Evolutionary conservation across 805 yeast genomes (phyloP).

Genomic region (Pichia nanzhaoensis): DNA sequence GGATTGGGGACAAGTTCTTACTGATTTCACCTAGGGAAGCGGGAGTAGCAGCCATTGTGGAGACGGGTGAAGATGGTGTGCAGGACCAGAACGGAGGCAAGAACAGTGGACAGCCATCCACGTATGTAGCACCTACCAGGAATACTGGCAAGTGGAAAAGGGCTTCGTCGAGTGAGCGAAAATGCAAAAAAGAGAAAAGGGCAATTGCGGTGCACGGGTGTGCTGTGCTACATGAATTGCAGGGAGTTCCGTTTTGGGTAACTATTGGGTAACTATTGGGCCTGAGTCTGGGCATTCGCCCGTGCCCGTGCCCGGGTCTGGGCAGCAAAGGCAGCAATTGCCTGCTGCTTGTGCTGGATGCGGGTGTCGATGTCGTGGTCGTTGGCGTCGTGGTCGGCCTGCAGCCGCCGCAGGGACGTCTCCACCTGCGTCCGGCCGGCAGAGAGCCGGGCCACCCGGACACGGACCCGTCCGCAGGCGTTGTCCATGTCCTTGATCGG

Average conservation of each 20-base stretch:
- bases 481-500: conserved; percentile 39
- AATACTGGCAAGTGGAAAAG: too few relatives aligned
- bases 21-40: conserved; percentile 47
- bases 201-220: too few relatives aligned
- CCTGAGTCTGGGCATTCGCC: too few relatives aligned
- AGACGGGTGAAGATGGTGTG: neutral
- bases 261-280: too few relatives aligned
- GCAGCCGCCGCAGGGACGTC: conserved; percentile 24
- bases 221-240: too few relatives aligned
- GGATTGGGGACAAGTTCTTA: conserved; percentile 48
- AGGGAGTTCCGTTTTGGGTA: too few relatives aligned
- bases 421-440: conserved; percentile 36
- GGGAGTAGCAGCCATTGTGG: conserved; percentile 26
- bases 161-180: too few relatives aligned
- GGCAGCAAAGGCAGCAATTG: neutral
- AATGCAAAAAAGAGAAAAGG: too few relatives aligned
- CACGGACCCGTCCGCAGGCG: conserved; percentile 40
- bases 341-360: conserved; percentile 10
- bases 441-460: conserved; percentile 33
- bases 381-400: conserved; percentile 23
- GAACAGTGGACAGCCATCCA: too few relatives aligned
- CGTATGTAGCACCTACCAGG: too few relatives aligned
- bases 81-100: neutral
- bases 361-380: neutral
- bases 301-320: too few relatives aligned